Evolutionary conservation across 192 early-diverging fungal species (phyloP).

Genomic region (Gaertneriomyces sp.): DNA sequence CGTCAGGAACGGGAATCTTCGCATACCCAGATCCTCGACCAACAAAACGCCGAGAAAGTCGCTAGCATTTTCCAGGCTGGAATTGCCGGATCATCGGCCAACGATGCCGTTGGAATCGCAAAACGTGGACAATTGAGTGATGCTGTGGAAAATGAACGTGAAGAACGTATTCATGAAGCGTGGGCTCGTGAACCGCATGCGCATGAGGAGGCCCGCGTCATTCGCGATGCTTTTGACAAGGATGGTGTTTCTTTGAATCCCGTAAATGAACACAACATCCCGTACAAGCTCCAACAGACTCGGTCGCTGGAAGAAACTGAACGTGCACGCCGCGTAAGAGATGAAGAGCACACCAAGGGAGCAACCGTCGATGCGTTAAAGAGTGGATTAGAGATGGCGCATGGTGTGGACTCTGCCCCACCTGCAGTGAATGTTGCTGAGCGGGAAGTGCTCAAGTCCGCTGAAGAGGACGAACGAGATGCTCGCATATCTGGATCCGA

Average conservation of each 20-base stretch:
- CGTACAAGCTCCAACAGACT: constrained; percentile 10
- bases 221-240: constrained; percentile 1
- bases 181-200: constrained; percentile 10
- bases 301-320: constrained; percentile 7
- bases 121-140: constrained; percentile 7
- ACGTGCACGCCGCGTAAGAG: constrained; percentile 9
- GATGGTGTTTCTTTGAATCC: constrained; percentile 2
- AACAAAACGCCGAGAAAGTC: constrained; percentile 15
- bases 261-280: not conserved
- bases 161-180: constrained; percentile 18
- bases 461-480: constrained; percentile 16
- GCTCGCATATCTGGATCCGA: constrained; percentile 3
- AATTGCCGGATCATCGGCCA: constrained; percentile 4
- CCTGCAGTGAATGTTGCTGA: constrained; percentile 12
- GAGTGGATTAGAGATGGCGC: not conserved
- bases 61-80: constrained; percentile 15
- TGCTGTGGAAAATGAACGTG: constrained; percentile 14
- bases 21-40: not conserved
- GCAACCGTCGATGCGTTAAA: constrained; percentile 7
- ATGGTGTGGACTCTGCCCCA: not conserved
- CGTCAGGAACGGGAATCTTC: constrained; percentile 9
- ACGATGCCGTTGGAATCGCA: constrained; percentile 5
- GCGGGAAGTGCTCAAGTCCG: constrained; percentile 5
- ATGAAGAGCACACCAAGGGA: not conserved
- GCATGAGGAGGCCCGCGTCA: constrained; percentile 12